These are phyloP conservation scores for Hypoxylon perforatum DNA, from an alignment of 495 filamentous ascomycete genomes.

Conservation along the genomic window DNA sequence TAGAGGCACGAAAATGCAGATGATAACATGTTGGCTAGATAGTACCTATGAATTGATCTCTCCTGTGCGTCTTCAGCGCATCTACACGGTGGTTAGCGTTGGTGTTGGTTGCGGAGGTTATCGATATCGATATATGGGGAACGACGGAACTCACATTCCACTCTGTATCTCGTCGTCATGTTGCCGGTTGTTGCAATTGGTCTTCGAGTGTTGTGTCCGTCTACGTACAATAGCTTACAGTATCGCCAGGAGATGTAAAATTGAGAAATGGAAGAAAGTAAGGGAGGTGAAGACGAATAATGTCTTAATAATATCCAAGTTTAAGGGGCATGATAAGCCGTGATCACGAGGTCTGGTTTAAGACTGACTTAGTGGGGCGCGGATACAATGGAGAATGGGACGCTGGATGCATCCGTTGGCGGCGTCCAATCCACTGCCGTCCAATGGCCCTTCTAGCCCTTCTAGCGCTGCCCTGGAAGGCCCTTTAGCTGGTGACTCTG, in stretches of 20 bases:
- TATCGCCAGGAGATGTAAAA: slow-evolving; percentile 2
- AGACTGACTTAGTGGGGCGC: slow-evolving; percentile 24
- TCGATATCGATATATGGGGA: slow-evolving; percentile 7
- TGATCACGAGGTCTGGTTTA: slow-evolving; percentile 30
- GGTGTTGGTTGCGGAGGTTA: slow-evolving; percentile 30
- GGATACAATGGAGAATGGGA: slow-evolving; percentile 4
- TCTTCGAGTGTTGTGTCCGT: not conserved
- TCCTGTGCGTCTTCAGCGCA: slow-evolving; percentile 87
- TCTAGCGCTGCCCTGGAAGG: slow-evolving; percentile 17
- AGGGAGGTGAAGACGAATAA: slow-evolving; percentile 20
- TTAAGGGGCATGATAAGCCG: slow-evolving; percentile 31
- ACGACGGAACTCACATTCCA: slow-evolving; percentile 74
- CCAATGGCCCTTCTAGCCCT: too few species aligned
- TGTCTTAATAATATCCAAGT: slow-evolving; percentile 8
- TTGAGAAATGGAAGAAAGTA: slow-evolving; percentile 17
- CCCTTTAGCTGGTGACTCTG: slow-evolving; percentile 14
- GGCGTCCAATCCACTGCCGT: not conserved
- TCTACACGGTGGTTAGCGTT: slow-evolving; percentile 66
- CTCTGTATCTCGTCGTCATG: slow-evolving; percentile 92
- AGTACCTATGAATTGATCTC: slow-evolving; percentile 83
- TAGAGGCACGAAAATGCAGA: slow-evolving; percentile 12
- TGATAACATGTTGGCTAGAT: slow-evolving; percentile 12
- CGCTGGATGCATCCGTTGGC: too few species aligned
- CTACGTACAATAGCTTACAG: slow-evolving; percentile 1
- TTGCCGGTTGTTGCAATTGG: slow-evolving; percentile 15